phyloP scores from a whole-genome alignment of 163 green algal species.

The Volvox carteri region DNA sequence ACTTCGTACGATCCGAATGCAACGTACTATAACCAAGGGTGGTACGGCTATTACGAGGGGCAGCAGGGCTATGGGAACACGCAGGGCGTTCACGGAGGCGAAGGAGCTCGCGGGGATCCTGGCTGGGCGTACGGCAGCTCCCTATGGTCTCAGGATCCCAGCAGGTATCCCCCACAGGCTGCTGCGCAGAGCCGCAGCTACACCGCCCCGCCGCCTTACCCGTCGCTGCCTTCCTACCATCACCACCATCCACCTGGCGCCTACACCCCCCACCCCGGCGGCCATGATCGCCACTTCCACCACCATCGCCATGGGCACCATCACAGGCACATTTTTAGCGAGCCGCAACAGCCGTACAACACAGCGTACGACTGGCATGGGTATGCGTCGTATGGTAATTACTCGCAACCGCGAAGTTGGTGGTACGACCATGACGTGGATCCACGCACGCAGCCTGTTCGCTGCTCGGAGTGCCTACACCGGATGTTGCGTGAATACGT shows the following conservation, averaged over 20 bases:
- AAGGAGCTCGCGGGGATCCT: neutral
- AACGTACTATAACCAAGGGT: neutral
- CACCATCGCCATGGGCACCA: neutral
- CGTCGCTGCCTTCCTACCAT: neutral
- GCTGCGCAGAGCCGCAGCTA: neutral
- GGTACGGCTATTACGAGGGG: neutral
- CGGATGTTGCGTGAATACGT: constrained; percentile 31
- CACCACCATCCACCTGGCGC: neutral
- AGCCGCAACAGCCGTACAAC: neutral
- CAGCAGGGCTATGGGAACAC: neutral
- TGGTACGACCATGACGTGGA: neutral
- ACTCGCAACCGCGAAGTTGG: neutral
- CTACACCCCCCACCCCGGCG: neutral
- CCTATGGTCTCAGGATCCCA: neutral
- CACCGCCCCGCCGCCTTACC: neutral
- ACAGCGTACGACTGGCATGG: neutral
- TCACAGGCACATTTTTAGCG: neutral
- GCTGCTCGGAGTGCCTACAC: constrained; percentile 6
- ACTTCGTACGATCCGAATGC: constrained; percentile 2
- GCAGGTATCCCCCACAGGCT: neutral
- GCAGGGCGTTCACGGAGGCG: too few species aligned
- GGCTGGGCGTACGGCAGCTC: neutral
- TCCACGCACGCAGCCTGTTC: neutral
- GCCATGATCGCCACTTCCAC: neutral
- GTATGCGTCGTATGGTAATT: neutral